Evolutionary conservation across 106 monocot species (phyloP), one percentile per base, ranked within the genome.

Genomic region (Chionographis japonica): DNA sequence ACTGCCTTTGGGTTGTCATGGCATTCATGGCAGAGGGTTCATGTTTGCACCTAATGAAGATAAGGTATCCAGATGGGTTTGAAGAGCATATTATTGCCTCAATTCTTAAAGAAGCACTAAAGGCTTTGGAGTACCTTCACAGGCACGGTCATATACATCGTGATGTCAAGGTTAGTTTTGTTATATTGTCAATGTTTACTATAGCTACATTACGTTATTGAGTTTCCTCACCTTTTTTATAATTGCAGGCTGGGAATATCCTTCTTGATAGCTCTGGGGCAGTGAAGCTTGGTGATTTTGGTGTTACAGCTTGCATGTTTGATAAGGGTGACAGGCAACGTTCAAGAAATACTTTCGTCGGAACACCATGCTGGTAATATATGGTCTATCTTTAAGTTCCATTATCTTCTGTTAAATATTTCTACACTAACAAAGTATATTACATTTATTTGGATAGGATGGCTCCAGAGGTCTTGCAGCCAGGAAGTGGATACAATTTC

Each of bases 391-490:
- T 62, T 41, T 46, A 5, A 46, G 18, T 50, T 2, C 12, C 18
- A 5, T 20, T 70, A 17, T 35, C 12, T 43, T 11, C 56, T 67
- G 17, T 38, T 40, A 3, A 49, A 15, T 66, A 5, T 66, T 3
- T 15, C 12, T 16, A 14, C 40, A 38, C 10, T 59, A 3, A 39
- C 52, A 51, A 4, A 20, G 51, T 40, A 42, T 12, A 46, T 16
- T 12, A 17, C 36, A 36, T 56, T 78, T 59, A 10, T 71, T 52
- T 51, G 50, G 69, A 5, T 78, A 95, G 94, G 94, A 95, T 95
- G 94, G 94, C 94, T 58, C 94, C 94, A n/a, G 94, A 95, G 79
- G 94, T 95, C 38, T 80, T 95, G 74, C 94, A 95, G 81, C 94
- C 91, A 39, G 94, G 85, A 80, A 78, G 77, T 63, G 94, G 91